Conservation (phyloP, 352 stramenopile genomes). For the Phytophthora brassicae region DNA sequence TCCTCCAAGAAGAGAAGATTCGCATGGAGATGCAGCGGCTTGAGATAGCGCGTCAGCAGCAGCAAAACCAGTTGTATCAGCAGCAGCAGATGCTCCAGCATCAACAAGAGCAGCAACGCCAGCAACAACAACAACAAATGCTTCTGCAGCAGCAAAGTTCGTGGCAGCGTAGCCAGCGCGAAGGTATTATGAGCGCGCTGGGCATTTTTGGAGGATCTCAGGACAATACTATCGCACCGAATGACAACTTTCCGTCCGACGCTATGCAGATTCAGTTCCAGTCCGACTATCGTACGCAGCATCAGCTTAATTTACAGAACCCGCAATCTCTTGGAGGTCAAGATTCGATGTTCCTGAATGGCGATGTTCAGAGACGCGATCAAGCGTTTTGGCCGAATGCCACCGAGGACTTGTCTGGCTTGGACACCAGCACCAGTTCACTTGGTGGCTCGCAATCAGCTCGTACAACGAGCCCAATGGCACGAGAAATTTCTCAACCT, state of each 20-base stretch:
- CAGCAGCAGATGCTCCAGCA: constrained; percentile 67
- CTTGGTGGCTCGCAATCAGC: constrained; percentile 7
- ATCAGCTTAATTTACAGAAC: constrained; percentile 35
- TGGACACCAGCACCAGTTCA: constrained; percentile 12
- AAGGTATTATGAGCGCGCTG: constrained; percentile 78
- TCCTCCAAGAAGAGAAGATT: constrained; percentile 81
- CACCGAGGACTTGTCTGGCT: constrained; percentile 17
- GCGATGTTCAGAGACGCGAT: constrained; percentile 27
- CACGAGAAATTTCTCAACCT: constrained; percentile 16
- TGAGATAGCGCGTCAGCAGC: constrained; percentile 71
- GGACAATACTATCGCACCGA: constrained; percentile 21
- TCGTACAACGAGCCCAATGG: constrained; percentile 13
- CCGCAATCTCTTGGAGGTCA: constrained; percentile 20
- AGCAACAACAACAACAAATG: constrained; percentile 71
- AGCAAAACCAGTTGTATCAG: constrained; percentile 57
- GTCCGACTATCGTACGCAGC: constrained; percentile 49
- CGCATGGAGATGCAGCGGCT: constrained; percentile 82
- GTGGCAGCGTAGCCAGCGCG: constrained; percentile 72
- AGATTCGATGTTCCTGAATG: constrained; percentile 36
- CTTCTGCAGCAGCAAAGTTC: constrained; percentile 74
- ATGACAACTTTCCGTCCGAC: constrained; percentile 36
- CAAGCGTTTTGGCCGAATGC: constrained; percentile 36
- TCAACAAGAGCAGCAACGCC: constrained; percentile 66
- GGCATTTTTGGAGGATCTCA: constrained; percentile 62
- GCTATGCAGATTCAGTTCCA: constrained; percentile 53